These are phyloP conservation scores for Phytophthora vignae DNA, from an alignment of 352 stramenopile genomes.

Conservation along the genomic window DNA sequence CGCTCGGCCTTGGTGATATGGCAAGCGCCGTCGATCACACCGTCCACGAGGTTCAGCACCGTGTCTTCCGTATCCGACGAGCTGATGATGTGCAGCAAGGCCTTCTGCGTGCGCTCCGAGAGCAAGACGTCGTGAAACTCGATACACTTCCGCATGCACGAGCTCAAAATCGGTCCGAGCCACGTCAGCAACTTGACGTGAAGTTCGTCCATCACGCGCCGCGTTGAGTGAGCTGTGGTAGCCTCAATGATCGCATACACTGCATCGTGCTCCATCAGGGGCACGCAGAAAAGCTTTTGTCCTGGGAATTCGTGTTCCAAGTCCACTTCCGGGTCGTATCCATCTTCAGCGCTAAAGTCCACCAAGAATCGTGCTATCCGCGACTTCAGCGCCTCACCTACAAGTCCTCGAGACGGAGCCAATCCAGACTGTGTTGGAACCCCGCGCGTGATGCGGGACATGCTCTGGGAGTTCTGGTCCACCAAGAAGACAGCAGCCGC, in stretches of 20 bases:
- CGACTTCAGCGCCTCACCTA: constrained; percentile 54
- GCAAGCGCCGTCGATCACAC: constrained; percentile 78
- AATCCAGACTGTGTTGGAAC: constrained; percentile 62
- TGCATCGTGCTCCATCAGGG: constrained; percentile 73
- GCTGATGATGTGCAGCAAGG: constrained; percentile 87
- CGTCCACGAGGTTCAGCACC: constrained; percentile 85
- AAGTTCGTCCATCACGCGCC: constrained; percentile 61
- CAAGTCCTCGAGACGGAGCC: constrained; percentile 55
- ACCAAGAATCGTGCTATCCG: constrained; percentile 40
- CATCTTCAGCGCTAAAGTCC: constrained; percentile 55
- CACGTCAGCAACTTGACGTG: constrained; percentile 82
- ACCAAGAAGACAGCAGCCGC: constrained; percentile 76
- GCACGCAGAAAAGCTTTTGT: constrained; percentile 79
- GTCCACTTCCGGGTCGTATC: constrained; percentile 77
- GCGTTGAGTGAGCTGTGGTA: constrained; percentile 50
- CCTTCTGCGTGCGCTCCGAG: constrained; percentile 85
- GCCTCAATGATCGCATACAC: constrained; percentile 84
- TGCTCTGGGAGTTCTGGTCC: constrained; percentile 75
- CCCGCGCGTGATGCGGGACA: constrained; percentile 75
- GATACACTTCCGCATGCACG: constrained; percentile 88
- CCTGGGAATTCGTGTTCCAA: constrained; percentile 59
- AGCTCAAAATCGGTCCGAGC: constrained; percentile 82
- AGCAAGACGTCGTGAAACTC: constrained; percentile 87
- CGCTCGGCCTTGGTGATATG: constrained; percentile 87
- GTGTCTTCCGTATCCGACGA: constrained; percentile 86